Evolutionary conservation across 495 filamentous ascomycete genomes (phyloP).

Genomic region (Haplographium delicatum): DNA sequence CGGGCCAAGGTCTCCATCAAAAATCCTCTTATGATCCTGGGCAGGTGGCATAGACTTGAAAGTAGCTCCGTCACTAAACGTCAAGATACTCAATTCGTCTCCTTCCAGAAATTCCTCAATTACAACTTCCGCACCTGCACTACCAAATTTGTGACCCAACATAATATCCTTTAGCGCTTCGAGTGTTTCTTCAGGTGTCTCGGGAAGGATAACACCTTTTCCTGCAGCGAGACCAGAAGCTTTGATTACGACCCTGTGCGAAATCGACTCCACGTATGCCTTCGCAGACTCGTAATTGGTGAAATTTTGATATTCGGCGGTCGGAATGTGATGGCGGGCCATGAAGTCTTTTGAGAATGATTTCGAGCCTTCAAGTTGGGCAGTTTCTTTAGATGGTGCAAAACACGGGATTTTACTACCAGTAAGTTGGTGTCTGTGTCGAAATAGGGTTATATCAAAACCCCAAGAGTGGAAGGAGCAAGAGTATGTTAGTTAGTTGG

Average conservation of each 20-base stretch:
- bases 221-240: constrained; percentile 69
- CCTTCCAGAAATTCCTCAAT: constrained; percentile 91
- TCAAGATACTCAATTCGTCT: constrained; percentile 83
- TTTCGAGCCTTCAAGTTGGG: constrained; percentile 88
- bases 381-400: constrained; percentile 79
- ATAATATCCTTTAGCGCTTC: constrained; percentile 80
- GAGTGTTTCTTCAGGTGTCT: constrained; percentile 68
- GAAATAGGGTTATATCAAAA: no score
- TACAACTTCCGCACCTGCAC: constrained; percentile 82
- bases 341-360: constrained; percentile 97
- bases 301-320: constrained; percentile 83
- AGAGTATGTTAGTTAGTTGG: no score
- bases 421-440: no score
- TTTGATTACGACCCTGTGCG: constrained; percentile 71
- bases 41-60: constrained; percentile 78
- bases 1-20: constrained; percentile 80
- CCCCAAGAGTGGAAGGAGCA: no score
- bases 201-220: constrained; percentile 71
- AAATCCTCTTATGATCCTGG: constrained; percentile 91
- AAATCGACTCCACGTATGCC: constrained; percentile 66
- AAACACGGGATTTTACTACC: constrained; percentile 64
- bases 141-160: constrained; percentile 79
- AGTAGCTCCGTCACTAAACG: constrained; percentile 83
- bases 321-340: constrained; percentile 81
- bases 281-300: constrained; percentile 67